phyloP scores from a whole-genome alignment of 305 asterid genomes.

The Coffea humblotiana region DNA sequence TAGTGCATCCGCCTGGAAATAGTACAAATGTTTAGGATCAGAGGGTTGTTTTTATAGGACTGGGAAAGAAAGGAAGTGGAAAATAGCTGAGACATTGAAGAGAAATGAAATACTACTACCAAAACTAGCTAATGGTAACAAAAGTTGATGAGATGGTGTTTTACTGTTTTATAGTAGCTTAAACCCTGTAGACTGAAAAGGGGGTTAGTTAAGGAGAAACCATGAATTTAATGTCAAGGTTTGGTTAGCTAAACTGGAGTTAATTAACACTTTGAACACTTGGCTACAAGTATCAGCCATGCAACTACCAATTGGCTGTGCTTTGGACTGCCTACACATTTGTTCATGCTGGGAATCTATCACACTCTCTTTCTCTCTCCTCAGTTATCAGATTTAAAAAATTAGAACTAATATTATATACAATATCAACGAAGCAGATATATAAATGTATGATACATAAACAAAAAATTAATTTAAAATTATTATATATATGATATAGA shows the following conservation, averaged over 20 bases:
- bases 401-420: no score
- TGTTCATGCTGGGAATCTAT: slow-evolving; percentile 28
- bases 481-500: no score
- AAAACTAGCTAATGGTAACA: not conserved
- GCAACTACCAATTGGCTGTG: slow-evolving; percentile 49
- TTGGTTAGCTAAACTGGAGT: slow-evolving; percentile 37
- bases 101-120: no score
- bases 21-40: not conserved
- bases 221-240: slow-evolving; percentile 2
- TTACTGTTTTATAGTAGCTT: not conserved
- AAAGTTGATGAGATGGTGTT: slow-evolving; percentile 3
- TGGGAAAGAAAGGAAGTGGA: not conserved
- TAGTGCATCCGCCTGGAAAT: not conserved
- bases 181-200: not conserved
- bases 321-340: slow-evolving; percentile 28
- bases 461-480: no score
- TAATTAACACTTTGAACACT: slow-evolving; percentile 46
- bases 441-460: no score
- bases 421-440: no score
- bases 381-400: not conserved
- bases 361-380: slow-evolving; percentile 12
- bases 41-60: not conserved
- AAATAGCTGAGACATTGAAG: not conserved
- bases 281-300: slow-evolving; percentile 51
- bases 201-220: not conserved